Conservation (phyloP, 1,284 basidiomycete genomes). For the Peniophora sp. region DNA sequence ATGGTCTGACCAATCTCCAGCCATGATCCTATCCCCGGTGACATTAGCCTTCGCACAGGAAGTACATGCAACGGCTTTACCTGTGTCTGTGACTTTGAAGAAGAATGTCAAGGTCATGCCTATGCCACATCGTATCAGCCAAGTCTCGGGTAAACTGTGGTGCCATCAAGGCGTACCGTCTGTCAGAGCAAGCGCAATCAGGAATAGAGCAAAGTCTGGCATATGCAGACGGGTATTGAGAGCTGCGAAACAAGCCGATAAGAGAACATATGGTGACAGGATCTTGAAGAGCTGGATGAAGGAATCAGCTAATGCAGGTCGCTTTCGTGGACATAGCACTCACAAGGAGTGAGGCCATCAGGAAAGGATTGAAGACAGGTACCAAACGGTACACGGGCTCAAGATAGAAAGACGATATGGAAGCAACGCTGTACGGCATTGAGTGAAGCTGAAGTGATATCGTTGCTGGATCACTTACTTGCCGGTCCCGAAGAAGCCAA, state of each 20-base stretch:
- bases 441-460: conserved; percentile 1
- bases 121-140: conserved; percentile 16
- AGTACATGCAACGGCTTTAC: too few species aligned
- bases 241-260: conserved; percentile 60
- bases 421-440: conserved; percentile 60
- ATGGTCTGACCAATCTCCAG: conserved; percentile 86
- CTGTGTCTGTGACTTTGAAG: conserved; percentile 75
- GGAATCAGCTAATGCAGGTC: background rate
- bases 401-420: conserved; percentile 86
- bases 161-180: conserved; percentile 57
- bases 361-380: conserved; percentile 81
- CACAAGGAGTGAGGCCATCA: conserved; percentile 72
- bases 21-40: conserved; percentile 59
- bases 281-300: conserved; percentile 71
- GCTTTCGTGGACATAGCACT: conserved; percentile 10
- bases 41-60: background rate
- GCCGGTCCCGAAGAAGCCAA: conserved; percentile 85
- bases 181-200: conserved; percentile 66
- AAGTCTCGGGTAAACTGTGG: background rate
- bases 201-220: conserved; percentile 71
- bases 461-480: conserved; percentile 46
- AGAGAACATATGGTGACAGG: conserved; percentile 70
- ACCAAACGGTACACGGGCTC: conserved; percentile 86
- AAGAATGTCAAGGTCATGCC: conserved; percentile 82
- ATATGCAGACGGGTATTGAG: conserved; percentile 59